Conservation (phyloP, 495 filamentous ascomycete genomes). For the Penicillium mononematosum region DNA sequence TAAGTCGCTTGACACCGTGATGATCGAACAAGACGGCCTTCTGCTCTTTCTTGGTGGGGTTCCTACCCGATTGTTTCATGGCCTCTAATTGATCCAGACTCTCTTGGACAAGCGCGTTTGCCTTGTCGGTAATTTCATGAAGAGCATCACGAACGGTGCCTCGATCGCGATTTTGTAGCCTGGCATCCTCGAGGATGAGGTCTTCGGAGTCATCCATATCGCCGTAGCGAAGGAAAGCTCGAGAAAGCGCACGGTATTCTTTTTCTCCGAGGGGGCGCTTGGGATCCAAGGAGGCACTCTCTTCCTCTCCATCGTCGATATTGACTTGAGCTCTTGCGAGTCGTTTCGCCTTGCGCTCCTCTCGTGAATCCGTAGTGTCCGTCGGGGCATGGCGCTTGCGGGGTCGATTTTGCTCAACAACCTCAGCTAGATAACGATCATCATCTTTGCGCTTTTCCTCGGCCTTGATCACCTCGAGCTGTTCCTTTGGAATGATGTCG, state of each 20-base stretch:
- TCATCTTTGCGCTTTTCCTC: conserved; percentile 83
- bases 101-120: conserved; percentile 64
- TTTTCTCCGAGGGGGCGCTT: conserved; percentile 83
- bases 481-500: conserved; percentile 93
- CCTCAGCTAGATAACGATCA: conserved; percentile 74
- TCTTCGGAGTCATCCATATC: conserved; percentile 81
- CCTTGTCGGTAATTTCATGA: conserved; percentile 71
- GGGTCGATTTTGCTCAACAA: conserved; percentile 82
- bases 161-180: conserved; percentile 73
- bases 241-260: conserved; percentile 85
- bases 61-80: conserved; percentile 65
- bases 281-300: conserved; percentile 69
- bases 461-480: conserved; percentile 81
- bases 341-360: conserved; percentile 91
- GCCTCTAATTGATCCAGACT: conserved; percentile 60
- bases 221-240: conserved; percentile 83
- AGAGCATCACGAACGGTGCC: conserved; percentile 70
- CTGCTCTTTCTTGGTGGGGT: conserved; percentile 91
- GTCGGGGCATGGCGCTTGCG: conserved; percentile 74
- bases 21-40: conserved; percentile 95
- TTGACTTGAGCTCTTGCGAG: conserved; percentile 72
- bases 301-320: conserved; percentile 59
- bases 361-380: conserved; percentile 67
- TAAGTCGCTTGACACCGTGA: conserved; percentile 85
- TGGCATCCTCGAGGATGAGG: conserved; percentile 81